Base-by-base conservation (phyloP, 1,139 yeast species). In the Blastobotrys aristatus region DNA sequence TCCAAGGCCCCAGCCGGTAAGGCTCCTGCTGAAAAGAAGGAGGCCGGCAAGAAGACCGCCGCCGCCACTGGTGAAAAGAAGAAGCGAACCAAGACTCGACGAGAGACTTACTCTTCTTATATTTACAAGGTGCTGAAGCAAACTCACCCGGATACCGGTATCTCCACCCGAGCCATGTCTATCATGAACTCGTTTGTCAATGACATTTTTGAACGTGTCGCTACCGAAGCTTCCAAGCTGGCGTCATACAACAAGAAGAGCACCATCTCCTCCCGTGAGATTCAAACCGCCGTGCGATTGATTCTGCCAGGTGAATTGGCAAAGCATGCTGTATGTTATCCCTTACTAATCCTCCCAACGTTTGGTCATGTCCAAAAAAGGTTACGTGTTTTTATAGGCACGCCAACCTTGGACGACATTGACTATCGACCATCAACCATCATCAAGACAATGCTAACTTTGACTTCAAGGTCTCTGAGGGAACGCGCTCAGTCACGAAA, bases 221-320 rank as follows among this genome's bases (percentile, higher is more conserved):
- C 98, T 64, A 76, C 94, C 64, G 98, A 92, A 77, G 97, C 98
- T 65, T 92, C 98, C 62, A 92, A 92, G 79, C 84, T 92, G 70
- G 98, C 98, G 76, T 96, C 97, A 69, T 92, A 92, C 86, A 92
- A 92, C 87, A 92, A 92, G 82, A 90, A 90, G 79, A 89, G 97
- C 51, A 92, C 98, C 67, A 92, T 92, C 68, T 89, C 97, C 59
- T 96, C 98, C 54, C 89, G 98, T 80, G 98, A 92, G 77, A 92
- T 92, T 69, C 98, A 92, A 77, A 92, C 97, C 64, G 97, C 98
- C 63, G 98, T 92, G 63, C 87, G 97, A 82, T 84, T 92, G 70
- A 92, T 92, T 76, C 85, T 92, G 67, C 98, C 98, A 62, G 98
- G 98, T 83, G 98, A 92, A 79, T 83, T 92, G 74, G 97, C 98